A percentile compares a stretch with the other conserved stretches of the same genome.
Conservation (phyloP, 176 grass and related monocot genomes). For the Melocanna baccifera region DNA sequence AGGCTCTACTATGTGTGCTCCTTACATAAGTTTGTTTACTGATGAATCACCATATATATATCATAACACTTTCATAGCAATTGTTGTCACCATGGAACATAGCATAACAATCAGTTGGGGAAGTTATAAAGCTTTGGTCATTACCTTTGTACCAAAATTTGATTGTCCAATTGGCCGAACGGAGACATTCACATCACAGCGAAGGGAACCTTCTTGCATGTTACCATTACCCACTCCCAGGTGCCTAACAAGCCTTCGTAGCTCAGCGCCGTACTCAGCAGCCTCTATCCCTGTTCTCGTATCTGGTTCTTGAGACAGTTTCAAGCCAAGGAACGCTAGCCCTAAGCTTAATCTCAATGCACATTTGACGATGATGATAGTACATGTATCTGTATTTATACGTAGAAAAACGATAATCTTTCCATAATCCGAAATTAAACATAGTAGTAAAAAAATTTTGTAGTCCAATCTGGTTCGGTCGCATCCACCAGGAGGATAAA, state of each 20-base stretch:
- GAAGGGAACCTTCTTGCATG: slow-evolving; percentile 97
- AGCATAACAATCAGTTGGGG: neutral
- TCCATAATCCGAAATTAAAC: no score
- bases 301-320: slow-evolving; percentile 77
- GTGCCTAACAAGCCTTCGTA: slow-evolving; percentile 84
- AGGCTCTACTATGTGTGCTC: neutral
- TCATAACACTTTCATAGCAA: neutral
- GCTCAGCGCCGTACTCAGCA: slow-evolving; percentile 78
- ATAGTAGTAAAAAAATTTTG: no score
- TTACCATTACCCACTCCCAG: slow-evolving; percentile 93
- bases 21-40: slow-evolving; percentile 1
- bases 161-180: slow-evolving; percentile 64
- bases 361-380: no score
- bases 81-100: neutral
- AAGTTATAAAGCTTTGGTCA: neutral
- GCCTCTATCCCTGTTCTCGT: slow-evolving; percentile 86
- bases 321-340: slow-evolving; percentile 93
- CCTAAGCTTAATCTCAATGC: slow-evolving; percentile 6
- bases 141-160: slow-evolving; percentile 94
- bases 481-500: no score
- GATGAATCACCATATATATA: slow-evolving; percentile 3
- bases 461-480: no score
- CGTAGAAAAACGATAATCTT: no score
- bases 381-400: no score
- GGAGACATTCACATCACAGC: slow-evolving; percentile 96